Conservation (phyloP, 2,329 filamentous ascomycete genomes). For the Cytospora mali region DNA sequence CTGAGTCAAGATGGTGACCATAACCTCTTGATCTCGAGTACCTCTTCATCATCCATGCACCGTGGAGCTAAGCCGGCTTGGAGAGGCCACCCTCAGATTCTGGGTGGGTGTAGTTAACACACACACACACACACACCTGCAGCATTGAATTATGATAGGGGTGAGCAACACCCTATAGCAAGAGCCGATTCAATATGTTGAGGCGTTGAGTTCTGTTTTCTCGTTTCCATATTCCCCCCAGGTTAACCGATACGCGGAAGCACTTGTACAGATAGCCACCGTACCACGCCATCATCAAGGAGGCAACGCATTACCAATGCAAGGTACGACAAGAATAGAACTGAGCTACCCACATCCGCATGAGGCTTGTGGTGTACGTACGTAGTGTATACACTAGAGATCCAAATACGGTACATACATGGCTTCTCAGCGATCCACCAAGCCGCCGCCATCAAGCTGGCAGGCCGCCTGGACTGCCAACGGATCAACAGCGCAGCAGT, state of each 20-base stretch:
- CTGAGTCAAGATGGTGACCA: constrained; percentile 5
- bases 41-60: constrained; percentile 5
- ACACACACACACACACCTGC: too few relatives aligned
- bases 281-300: too few relatives aligned
- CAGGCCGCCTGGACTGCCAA: too few relatives aligned
- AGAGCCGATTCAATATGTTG: neutral
- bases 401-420: neutral
- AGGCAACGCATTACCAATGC: constrained; percentile 1
- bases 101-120: constrained; percentile 11
- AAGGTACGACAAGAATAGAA: constrained; percentile 17
- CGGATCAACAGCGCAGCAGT: neutral
- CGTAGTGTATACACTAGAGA: neutral
- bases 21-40: neutral
- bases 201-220: neutral
- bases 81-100: constrained; percentile 1
- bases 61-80: constrained; percentile 4
- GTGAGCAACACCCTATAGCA: neutral
- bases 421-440: neutral
- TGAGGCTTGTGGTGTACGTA: constrained; percentile 5
- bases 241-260: too few relatives aligned
- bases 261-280: neutral
- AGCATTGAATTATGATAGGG: neutral
- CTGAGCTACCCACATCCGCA: constrained; percentile 6
- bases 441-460: neutral
- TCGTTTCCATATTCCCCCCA: too few relatives aligned